Conservation (phyloP, 306 rosid species). For the Trichosanthes cucumerina region DNA sequence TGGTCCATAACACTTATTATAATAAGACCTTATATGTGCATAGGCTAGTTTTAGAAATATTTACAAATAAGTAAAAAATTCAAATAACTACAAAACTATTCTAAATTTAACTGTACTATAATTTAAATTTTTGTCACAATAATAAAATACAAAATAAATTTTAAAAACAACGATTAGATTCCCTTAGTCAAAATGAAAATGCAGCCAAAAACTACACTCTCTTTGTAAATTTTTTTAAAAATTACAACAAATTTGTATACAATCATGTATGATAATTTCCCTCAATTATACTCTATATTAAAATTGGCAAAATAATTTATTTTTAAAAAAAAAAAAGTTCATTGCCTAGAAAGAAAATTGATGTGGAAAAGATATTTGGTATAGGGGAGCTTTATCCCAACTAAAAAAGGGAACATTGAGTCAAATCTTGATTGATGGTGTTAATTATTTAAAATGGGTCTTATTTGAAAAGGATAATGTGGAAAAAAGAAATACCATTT, state of each 20-base stretch:
- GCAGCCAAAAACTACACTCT: no score
- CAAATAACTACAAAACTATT: neutral
- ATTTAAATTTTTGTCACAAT: neutral
- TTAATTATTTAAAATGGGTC: neutral
- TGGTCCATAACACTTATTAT: neutral
- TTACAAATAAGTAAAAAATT: neutral
- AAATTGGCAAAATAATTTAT: no score
- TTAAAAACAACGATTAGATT: no score
- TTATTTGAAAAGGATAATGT: neutral
- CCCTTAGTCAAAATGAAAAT: no score
- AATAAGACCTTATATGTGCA: neutral
- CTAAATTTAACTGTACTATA: neutral
- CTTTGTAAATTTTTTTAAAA: no score
- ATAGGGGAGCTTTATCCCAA: neutral
- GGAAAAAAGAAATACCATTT: neutral
- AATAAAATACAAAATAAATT: neutral
- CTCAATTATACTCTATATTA: no score
- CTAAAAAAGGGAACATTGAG: neutral
- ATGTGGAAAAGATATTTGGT: neutral
- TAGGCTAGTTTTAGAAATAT: neutral
- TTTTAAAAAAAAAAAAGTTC: no score
- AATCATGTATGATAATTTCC: no score
- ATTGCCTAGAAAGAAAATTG: neutral
- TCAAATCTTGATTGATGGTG: neutral
- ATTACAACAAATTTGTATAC: no score